Base-by-base conservation (phyloP, 2,329 filamentous ascomycete genomes). In the Albifimbria verrucaria region DNA sequence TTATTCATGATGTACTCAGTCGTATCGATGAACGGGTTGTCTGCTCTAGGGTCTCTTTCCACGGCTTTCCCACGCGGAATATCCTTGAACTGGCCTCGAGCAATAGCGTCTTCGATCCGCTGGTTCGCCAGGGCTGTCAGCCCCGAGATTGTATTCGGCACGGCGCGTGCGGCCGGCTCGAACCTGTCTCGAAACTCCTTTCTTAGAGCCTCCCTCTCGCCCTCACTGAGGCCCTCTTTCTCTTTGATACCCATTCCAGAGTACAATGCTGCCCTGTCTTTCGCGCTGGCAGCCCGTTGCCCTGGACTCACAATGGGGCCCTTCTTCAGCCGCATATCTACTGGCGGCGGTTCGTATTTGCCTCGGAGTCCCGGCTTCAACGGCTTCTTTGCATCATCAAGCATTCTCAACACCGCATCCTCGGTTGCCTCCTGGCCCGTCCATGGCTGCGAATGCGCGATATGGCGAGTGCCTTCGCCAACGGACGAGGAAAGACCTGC, bases 1-100 rank as follows among this genome's bases (percentile, higher is more conserved):
- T 95, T 94, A 73, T 99, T 97, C 88, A 97, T 88, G 62, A 97
- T 90, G 68, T 97, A 97, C 71, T 97, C 93, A 0, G 94, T 97
- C 1, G 93, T 97, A 65, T 97, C 91, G 53, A 97, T 84, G 64
- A 96, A 97, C 0, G 94, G 92, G 60, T 88, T 95, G 61, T 87
- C 88, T 1, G 90, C 89, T 59, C 90, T 86, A 49, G 89, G 76
- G 61, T 97, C 92, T n/a, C 88, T 76, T 68, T 92, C 83, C n/a
- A 93, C 78, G 6, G 85, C 86, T 60, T 88, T 88, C 0, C 93
- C 93, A 2, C 92, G 81, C 7, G 85, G 86, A 12, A 99, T 88
- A 61, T 95, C 87, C 66, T 80, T 78, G 73, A 99, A 97, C 66
- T 96, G 89, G 0, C 94, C 94, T 26, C 92, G 78, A 1, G 91